Evolutionary conservation across 805 yeast genomes (phyloP), one percentile per base, ranked within the genome.

Genomic region (Lachancea cidri): DNA sequence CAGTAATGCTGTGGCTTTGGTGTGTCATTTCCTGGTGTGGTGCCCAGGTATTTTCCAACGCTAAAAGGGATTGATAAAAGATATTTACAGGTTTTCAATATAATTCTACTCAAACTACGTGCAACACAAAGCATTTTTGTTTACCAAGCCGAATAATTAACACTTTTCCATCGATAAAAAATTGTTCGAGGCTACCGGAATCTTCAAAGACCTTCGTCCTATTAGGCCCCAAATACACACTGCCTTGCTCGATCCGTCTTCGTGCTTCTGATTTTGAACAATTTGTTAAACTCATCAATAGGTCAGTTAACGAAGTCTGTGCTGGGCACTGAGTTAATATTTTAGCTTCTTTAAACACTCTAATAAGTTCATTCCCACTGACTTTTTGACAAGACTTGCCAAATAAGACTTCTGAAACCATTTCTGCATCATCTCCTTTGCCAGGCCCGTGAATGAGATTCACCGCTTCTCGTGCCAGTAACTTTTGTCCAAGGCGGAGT

Each of bases 401-500:
- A 60, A 79, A 88, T 30, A 88, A 57, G 39, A 84, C 73, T 4
- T 80, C 73, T 13, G 95, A 81, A 13, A 86, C 73, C 17, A 73
- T 66, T 16, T 77, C 76, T 50, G 93, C 85, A 29, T 77, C 74
- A 18, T 73, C 69, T 3, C 96, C 89, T 7, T 73, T 72, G 3
- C 88, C 91, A 6, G 69, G 71, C 0, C 98, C 98, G 62, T 89
- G 96, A 32, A 93, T 72, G 53, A 93, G 69, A 53, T 87, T 95
- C 5, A 91, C 83, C 35, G 89, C 84, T 57, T 91, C 96, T 27
- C 76, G 64, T 0, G 98, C 98, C 22, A 93, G 71, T 0, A 80
- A 58, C 35, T 77, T 70, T 63, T 93, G 98, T 0, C 89, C 97
- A 11, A 70, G 49, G 41, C 96, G 72, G 20, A 64, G 49, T 1